Evolutionary conservation across 495 filamentous ascomycete genomes (phyloP).

Genomic region (Penicillium lividum): DNA sequence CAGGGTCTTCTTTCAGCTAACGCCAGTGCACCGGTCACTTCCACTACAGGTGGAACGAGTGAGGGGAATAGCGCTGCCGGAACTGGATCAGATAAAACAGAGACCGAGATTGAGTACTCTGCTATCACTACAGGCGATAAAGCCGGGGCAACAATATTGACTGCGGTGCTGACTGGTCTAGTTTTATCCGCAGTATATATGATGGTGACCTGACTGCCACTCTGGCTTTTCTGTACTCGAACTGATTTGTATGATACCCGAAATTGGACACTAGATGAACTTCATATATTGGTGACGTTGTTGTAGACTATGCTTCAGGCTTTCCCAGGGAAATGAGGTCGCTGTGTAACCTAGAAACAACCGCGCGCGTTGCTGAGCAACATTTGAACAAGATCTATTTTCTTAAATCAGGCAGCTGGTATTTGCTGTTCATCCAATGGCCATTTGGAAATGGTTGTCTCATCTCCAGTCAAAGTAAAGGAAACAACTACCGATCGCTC

Average conservation of each 20-base stretch:
- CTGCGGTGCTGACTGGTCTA: conserved; percentile 7
- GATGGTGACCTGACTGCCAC: conserved; percentile 10
- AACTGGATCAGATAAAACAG: conserved; percentile 9
- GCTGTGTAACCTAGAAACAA: background rate
- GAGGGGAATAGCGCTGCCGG: conserved; percentile 19
- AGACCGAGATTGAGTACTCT: background rate
- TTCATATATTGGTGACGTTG: background rate
- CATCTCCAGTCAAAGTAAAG: conserved; percentile 36
- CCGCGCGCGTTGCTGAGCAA: background rate
- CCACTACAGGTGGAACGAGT: conserved; percentile 18
- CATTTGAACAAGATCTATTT: background rate
- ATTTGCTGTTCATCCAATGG: conserved; percentile 34
- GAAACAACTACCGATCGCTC: conserved; percentile 30
- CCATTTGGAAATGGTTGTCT: conserved; percentile 34
- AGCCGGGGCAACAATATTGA: conserved; percentile 12
- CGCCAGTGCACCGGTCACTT: conserved; percentile 8
- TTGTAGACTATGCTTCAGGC: background rate
- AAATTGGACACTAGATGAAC: background rate
- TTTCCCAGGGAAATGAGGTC: background rate
- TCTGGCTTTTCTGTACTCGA: background rate
- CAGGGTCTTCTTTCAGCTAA: conserved; percentile 33
- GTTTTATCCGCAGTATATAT: conserved; percentile 14
- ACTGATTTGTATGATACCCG: background rate
- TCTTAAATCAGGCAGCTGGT: conserved; percentile 16
- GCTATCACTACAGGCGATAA: conserved; percentile 11